Conservation (phyloP, 1,139 yeast genomes). For the Yamadazyma aaseri region DNA sequence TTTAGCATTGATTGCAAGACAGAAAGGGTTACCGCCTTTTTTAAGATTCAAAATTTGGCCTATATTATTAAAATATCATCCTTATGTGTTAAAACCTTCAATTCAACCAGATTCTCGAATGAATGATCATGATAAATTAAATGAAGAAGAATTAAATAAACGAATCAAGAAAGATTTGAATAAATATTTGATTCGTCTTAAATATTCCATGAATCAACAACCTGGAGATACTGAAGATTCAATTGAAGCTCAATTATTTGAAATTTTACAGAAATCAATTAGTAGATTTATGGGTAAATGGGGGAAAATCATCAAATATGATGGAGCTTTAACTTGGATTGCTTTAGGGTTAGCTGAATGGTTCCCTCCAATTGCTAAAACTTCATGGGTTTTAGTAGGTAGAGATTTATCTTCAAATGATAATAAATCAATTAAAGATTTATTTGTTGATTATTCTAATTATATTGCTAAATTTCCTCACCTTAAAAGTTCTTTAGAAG, state of each 20-base stretch:
- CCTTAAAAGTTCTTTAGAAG: slow-evolving; percentile 25
- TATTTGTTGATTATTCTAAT: slow-evolving; percentile 50
- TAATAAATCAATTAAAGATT: slow-evolving; percentile 34
- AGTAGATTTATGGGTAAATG: slow-evolving; percentile 68
- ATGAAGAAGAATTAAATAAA: slow-evolving; percentile 26
- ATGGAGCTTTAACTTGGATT: slow-evolving; percentile 81
- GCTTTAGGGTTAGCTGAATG: slow-evolving; percentile 88
- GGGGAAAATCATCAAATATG: slow-evolving; percentile 77
- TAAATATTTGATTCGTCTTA: slow-evolving; percentile 49
- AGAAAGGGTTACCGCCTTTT: slow-evolving; percentile 82
- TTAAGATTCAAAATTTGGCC: slow-evolving; percentile 86
- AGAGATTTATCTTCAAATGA: slow-evolving; percentile 29
- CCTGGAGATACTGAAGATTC: slow-evolving; percentile 4
- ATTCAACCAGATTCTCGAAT: slow-evolving; percentile 53
- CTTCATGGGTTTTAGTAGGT: slow-evolving; percentile 45
- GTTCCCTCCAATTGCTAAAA: slow-evolving; percentile 64
- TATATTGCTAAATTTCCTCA: slow-evolving; percentile 37
- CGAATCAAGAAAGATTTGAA: slow-evolving; percentile 51
- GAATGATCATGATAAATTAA: slow-evolving; percentile 14
- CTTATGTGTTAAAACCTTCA: slow-evolving; percentile 76
- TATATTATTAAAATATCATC: slow-evolving; percentile 72
- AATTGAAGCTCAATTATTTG: slow-evolving; percentile 55
- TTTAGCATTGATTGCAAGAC: slow-evolving; percentile 77
- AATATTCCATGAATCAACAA: slow-evolving; percentile 17
- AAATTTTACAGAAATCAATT: slow-evolving; percentile 59